Base-by-base conservation (phyloP, 176 grass and related monocot genomes). In the Thalia dealbata region DNA sequence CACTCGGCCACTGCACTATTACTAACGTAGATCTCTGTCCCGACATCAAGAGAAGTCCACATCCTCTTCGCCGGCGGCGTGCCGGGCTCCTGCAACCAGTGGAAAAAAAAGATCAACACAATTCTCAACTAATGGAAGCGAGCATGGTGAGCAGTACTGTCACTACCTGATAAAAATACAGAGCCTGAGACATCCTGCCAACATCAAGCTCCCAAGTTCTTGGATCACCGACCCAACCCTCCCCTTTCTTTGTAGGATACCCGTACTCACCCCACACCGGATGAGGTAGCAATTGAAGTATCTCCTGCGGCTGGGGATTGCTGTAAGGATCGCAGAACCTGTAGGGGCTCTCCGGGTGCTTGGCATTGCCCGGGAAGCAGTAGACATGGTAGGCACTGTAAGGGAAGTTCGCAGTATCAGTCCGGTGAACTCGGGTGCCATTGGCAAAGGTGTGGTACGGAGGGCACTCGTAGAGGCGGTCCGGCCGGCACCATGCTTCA, bases 281-380 rank as follows among this genome's bases (percentile, higher is more conserved):
- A 79, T 96, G 89, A 0, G 92, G 92, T 11, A 92, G 14, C 51
- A 96, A 72, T 82, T 96, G 92, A 28, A 96, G 55, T 19, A 96
- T 96, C 86, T 96, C 92, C 78, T 96, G 92, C 66, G 92, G 75
- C 82, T 96, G 89, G 48, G 92, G 92, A 78, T 96, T 96, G 84
- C 92, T 96, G 70, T 96, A 96, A 13, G 92, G 50, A 67, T 96
- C 92, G 58, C 92, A 96, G 81, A 81, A 96, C 12, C 84, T 86
- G 52, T 89, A 91, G 19, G 89, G 86, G 70, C 79, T 72, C 86
- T 89, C 84, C 19, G 92, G 82, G 59, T 64, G 26, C 66, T 45
- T 58, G n/a, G 92, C 92, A 81, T 91, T 96, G 51, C 92, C 92
- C 0, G 92, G 92, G 1, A 84, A 89, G 92, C 92, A 96, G 79